phyloP scores from a whole-genome alignment of 2,329 filamentous ascomycete genomes.

The Hawksworthiomyces lignivorus region DNA sequence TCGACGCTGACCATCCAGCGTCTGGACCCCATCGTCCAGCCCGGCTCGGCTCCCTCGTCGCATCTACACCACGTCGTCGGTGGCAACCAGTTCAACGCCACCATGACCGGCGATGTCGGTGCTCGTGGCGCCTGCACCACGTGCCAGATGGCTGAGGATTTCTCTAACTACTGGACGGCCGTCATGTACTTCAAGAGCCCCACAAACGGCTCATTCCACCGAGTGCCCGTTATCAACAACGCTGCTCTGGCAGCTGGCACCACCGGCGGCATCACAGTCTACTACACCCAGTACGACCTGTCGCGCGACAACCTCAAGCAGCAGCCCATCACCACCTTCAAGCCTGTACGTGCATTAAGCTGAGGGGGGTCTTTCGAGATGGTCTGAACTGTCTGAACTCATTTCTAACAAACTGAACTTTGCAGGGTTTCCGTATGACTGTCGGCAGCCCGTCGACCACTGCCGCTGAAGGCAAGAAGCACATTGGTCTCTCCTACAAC shows the following conservation, averaged over 20 bases:
- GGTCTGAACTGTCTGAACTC: no score
- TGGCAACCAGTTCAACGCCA: constrained; percentile 22
- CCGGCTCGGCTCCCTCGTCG: constrained; percentile 10
- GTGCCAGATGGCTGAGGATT: constrained; percentile 21
- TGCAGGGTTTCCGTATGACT: constrained; percentile 18
- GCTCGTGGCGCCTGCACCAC: constrained; percentile 13
- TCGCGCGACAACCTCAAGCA: constrained; percentile 9
- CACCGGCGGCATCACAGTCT: constrained; percentile 14
- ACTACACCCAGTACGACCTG: constrained; percentile 14
- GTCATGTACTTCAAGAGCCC: constrained; percentile 15
- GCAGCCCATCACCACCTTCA: constrained; percentile 13
- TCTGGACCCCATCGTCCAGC: constrained; percentile 15
- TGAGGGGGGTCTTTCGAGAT: background rate
- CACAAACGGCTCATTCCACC: constrained; percentile 13
- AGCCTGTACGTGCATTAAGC: constrained; percentile 10
- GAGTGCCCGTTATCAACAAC: constrained; percentile 14
- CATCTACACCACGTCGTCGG: constrained; percentile 16
- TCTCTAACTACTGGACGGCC: constrained; percentile 27
- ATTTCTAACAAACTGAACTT: no score
- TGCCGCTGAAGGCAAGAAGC: constrained; percentile 8
- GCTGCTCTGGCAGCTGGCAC: constrained; percentile 10
- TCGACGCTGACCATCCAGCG: constrained; percentile 28
- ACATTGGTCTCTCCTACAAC: constrained; percentile 16
- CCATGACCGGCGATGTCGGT: constrained; percentile 17
- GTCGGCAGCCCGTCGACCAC: constrained; percentile 17